Evolutionary conservation across 2,329 filamentous ascomycete genomes (phyloP).

Genomic region (Magnaporthiopsis rhizophila): DNA sequence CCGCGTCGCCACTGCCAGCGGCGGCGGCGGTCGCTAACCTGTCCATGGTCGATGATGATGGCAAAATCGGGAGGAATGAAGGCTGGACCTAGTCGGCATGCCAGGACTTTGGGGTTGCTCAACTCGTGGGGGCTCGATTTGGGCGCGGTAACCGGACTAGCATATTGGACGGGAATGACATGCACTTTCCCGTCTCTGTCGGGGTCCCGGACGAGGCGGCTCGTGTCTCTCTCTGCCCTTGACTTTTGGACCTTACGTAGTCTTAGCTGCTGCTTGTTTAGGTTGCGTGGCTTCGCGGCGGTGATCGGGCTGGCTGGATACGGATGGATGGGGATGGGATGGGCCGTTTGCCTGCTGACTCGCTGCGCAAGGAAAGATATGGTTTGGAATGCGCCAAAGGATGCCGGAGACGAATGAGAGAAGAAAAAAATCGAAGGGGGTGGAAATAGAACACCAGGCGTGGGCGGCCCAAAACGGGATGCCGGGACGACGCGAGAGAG

Average conservation of each 20-base stretch:
- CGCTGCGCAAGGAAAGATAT: neutral
- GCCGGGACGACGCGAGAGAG: neutral
- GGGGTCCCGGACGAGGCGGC: neutral
- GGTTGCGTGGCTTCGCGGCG: neutral
- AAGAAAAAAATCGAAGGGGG: neutral
- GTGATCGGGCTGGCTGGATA: neutral
- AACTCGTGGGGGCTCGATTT: constrained; percentile 4
- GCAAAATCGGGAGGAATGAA: neutral
- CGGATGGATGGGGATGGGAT: neutral
- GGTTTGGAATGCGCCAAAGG: neutral
- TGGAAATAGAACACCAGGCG: neutral
- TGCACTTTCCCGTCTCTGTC: neutral
- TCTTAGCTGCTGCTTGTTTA: neutral
- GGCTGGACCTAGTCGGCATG: constrained; percentile 1
- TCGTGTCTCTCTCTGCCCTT: neutral
- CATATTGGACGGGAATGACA: constrained; percentile 7
- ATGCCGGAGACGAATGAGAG: neutral
- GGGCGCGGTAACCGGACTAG: neutral
- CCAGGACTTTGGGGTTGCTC: constrained; percentile 2
- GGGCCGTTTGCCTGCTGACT: neutral
- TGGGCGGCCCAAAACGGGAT: neutral
- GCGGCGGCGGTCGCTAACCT: neutral
- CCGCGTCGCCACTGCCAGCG: neutral
- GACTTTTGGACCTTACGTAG: neutral
- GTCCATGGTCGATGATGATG: constrained; percentile 1